These are phyloP conservation scores for Haemoproteus tartakovskyi DNA, from an alignment of 169 alveolate genomes.

Conservation along the genomic window DNA sequence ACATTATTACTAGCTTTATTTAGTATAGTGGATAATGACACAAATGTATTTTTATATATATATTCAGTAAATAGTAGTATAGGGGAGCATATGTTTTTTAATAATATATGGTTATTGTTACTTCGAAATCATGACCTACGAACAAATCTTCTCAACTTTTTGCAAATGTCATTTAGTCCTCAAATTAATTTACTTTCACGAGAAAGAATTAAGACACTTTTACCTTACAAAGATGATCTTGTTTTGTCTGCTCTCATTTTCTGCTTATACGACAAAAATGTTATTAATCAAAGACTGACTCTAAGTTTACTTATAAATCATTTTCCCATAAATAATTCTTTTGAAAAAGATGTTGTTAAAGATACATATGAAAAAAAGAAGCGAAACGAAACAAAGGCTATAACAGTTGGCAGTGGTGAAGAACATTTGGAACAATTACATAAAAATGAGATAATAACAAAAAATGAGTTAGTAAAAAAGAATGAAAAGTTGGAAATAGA, in stretches of 20 bases:
- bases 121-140: constrained; percentile 79
- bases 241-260: constrained; percentile 79
- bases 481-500: too few species aligned
- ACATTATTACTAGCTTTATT: constrained; percentile 80
- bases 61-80: constrained; percentile 77
- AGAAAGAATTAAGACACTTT: constrained; percentile 71
- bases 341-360: background rate
- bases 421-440: too few species aligned
- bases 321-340: constrained; percentile 72
- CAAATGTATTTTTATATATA: constrained; percentile 76
- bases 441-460: too few species aligned
- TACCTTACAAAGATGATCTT: constrained; percentile 76
- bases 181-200: constrained; percentile 67
- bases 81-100: constrained; percentile 80
- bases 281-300: constrained; percentile 75
- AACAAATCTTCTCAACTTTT: constrained; percentile 77
- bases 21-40: constrained; percentile 85
- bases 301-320: constrained; percentile 75
- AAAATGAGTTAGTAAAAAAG: too few species aligned
- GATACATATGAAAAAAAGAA: background rate
- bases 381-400: background rate
- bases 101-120: constrained; percentile 80
- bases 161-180: constrained; percentile 77
- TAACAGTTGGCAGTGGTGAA: background rate
- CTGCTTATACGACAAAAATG: constrained; percentile 77